Evolutionary conservation across 2,329 filamentous ascomycete genomes (phyloP).

Genomic region (Fusarium ambrosium): DNA sequence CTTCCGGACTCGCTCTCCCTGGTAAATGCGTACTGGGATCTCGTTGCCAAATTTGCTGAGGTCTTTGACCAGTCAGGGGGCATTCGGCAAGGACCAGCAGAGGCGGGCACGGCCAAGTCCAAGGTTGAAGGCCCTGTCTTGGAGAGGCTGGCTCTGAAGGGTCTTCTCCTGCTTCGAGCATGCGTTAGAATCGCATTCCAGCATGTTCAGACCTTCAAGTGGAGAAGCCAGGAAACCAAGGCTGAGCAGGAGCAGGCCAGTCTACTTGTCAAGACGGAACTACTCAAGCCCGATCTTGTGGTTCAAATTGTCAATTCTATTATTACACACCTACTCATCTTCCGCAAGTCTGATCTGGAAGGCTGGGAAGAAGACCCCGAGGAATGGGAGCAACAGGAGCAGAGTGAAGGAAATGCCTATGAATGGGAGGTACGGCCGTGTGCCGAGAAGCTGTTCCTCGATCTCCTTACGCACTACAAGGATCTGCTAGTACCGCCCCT

Average conservation of each 20-base stretch:
- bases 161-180: slow-evolving; percentile 83
- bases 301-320: slow-evolving; percentile 86
- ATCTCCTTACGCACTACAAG: slow-evolving; percentile 91
- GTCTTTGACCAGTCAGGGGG: slow-evolving; percentile 75
- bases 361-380: slow-evolving; percentile 96
- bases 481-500: slow-evolving; percentile 83
- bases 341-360: slow-evolving; percentile 85
- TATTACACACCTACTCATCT: slow-evolving; percentile 89
- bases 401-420: slow-evolving; percentile 86
- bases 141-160: slow-evolving; percentile 86
- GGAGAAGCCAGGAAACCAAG: slow-evolving; percentile 79
- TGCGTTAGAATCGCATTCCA: slow-evolving; percentile 90
- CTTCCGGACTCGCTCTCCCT: slow-evolving; percentile 85
- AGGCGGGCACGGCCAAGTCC: slow-evolving; percentile 58
- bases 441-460: slow-evolving; percentile 92
- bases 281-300: slow-evolving; percentile 83
- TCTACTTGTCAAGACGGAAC: slow-evolving; percentile 75
- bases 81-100: slow-evolving; percentile 61
- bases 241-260: slow-evolving; percentile 81
- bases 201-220: slow-evolving; percentile 86
- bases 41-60: slow-evolving; percentile 82
- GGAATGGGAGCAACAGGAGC: slow-evolving; percentile 93
- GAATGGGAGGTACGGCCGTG: slow-evolving; percentile 94
- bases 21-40: slow-evolving; percentile 85
- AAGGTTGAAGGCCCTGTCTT: slow-evolving; percentile 73